These are phyloP conservation scores for Mycogone perniciosa DNA, from an alignment of 2,329 filamentous ascomycete species.

Conservation along the genomic window DNA sequence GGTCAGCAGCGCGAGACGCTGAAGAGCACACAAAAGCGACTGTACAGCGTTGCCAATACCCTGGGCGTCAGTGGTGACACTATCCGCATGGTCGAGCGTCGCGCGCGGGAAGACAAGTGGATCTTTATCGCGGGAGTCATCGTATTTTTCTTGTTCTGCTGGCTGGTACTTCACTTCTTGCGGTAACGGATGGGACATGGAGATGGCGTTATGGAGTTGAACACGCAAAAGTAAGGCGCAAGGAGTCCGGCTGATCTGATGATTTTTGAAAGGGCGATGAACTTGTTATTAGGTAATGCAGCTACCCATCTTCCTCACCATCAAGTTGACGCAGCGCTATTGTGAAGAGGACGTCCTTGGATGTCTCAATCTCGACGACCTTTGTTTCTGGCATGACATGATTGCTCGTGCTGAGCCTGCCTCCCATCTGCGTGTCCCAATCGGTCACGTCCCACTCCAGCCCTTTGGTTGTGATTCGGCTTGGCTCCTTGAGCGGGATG, in stretches of 20 bases:
- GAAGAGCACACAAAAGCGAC: conserved; percentile 83
- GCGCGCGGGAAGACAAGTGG: conserved; percentile 95
- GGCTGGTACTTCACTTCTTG: conserved; percentile 80
- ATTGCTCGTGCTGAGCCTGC: conserved; percentile 73
- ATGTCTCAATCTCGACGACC: conserved; percentile 57
- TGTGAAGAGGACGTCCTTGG: conserved; percentile 65
- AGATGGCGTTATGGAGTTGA: conserved; percentile 14
- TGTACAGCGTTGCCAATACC: conserved; percentile 92
- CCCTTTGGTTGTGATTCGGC: conserved; percentile 70
- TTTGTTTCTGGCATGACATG: conserved; percentile 56
- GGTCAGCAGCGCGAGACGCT: conserved; percentile 88
- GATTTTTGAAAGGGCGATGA: not conserved
- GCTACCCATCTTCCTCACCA: conserved; percentile 27
- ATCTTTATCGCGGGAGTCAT: conserved; percentile 87
- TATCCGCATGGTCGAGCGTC: conserved; percentile 89
- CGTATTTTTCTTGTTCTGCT: conserved; percentile 87
- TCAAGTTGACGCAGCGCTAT: conserved; percentile 50
- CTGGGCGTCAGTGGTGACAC: conserved; percentile 91
- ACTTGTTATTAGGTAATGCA: not conserved
- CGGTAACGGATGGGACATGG: conserved; percentile 30
- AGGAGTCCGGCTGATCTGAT: conserved; percentile 12
- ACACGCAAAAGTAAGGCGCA: conserved; percentile 4
- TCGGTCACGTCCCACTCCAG: conserved; percentile 85
- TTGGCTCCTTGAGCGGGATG: conserved; percentile 72
- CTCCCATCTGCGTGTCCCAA: conserved; percentile 73